Conservation (phyloP, 2,329 filamentous ascomycete species). For the Mycogone perniciosa region DNA sequence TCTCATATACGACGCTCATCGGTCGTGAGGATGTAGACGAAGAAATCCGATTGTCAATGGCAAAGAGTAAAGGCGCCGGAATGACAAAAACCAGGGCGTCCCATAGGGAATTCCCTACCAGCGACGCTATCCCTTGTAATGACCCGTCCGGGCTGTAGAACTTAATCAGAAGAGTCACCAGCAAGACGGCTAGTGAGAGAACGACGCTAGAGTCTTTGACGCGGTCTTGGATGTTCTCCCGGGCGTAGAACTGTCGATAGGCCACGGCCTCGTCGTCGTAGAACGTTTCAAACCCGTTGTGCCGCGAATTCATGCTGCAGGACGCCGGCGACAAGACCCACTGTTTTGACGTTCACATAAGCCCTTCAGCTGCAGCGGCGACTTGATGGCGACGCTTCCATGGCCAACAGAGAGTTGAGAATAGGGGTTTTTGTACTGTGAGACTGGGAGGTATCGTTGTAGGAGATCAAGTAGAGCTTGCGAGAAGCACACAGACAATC, state of each 20-base stretch:
- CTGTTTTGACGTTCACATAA: slow-evolving; percentile 2
- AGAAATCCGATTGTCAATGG: slow-evolving; percentile 49
- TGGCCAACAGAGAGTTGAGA: slow-evolving; percentile 11
- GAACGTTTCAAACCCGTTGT: slow-evolving; percentile 27
- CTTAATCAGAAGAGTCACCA: slow-evolving; percentile 29
- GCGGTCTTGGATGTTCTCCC: slow-evolving; percentile 25
- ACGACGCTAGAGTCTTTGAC: slow-evolving; percentile 30
- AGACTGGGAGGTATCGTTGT: neutral
- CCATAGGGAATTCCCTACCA: slow-evolving; percentile 47
- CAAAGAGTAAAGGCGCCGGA: slow-evolving; percentile 52
- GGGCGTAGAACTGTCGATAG: slow-evolving; percentile 24
- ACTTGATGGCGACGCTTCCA: slow-evolving; percentile 15
- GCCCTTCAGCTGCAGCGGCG: slow-evolving; percentile 8
- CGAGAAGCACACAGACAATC: neutral
- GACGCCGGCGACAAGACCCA: slow-evolving; percentile 3
- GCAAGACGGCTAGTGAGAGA: slow-evolving; percentile 28
- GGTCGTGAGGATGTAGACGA: slow-evolving; percentile 37
- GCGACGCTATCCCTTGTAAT: slow-evolving; percentile 21
- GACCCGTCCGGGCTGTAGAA: slow-evolving; percentile 28
- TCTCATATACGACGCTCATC: slow-evolving; percentile 32
- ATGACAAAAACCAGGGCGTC: slow-evolving; percentile 51
- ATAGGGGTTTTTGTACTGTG: neutral
- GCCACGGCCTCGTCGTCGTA: slow-evolving; percentile 31
- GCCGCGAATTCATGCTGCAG: slow-evolving; percentile 30
- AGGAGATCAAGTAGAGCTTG: neutral